These are phyloP conservation scores for Orbilia ellipsospora DNA, from an alignment of 2,329 filamentous ascomycete genomes.

Conservation along the genomic window DNA sequence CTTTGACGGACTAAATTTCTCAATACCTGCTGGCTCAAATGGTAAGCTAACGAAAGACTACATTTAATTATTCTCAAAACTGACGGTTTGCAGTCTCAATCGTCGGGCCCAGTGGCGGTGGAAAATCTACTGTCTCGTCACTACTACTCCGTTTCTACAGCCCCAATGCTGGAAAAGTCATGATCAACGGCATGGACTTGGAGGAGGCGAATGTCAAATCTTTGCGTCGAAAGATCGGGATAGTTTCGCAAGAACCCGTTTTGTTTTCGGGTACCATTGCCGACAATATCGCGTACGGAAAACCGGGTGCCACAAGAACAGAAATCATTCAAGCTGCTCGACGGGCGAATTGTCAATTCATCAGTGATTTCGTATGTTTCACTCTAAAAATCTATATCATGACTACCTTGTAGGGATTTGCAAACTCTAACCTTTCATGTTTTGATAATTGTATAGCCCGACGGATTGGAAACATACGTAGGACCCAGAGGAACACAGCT, in stretches of 20 bases:
- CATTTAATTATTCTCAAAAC: not conserved
- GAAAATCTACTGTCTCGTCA: constrained; percentile 88
- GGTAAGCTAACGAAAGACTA: constrained; percentile 4
- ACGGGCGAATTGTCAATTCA: constrained; percentile 95
- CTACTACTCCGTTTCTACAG: constrained; percentile 91
- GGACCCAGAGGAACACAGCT: constrained; percentile 76
- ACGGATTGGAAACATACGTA: constrained; percentile 92
- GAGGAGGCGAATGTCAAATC: constrained; percentile 91
- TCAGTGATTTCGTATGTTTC: constrained; percentile 77
- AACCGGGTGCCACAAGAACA: constrained; percentile 77
- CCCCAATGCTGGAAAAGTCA: constrained; percentile 79
- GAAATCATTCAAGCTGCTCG: constrained; percentile 89
- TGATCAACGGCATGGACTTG: constrained; percentile 86
- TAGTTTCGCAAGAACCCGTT: constrained; percentile 95
- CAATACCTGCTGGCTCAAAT: constrained; percentile 91
- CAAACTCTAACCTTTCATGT: constrained; percentile 62
- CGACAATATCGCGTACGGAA: constrained; percentile 92
- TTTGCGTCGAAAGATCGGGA: constrained; percentile 87
- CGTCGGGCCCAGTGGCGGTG: constrained; percentile 93
- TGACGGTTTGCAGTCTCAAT: constrained; percentile 75
- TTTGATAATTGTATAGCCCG: constrained; percentile 67
- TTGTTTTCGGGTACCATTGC: constrained; percentile 86
- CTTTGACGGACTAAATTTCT: constrained; percentile 88
- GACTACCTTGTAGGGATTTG: constrained; percentile 55
- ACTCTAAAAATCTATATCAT: not conserved